Evolutionary conservation across 345 rosid species (phyloP), one percentile per base, ranked within the genome.

Genomic region (Camelina hispida): DNA sequence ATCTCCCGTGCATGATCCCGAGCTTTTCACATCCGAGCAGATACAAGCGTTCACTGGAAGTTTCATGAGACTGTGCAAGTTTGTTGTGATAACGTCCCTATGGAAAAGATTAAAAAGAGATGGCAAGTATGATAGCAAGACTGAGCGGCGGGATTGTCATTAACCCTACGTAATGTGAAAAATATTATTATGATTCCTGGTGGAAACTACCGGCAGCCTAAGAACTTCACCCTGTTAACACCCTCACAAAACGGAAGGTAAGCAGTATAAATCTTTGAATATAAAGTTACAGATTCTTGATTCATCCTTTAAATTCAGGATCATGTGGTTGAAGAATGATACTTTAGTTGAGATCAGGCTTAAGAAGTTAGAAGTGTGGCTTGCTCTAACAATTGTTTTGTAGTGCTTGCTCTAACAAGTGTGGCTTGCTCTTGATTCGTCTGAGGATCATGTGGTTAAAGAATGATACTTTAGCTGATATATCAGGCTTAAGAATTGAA

Each of bases 41-140:
- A 82, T 82, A 28, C 97, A 92, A 71, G 95, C 96, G 25, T 87
- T 62, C 48, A 94, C 54, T 94, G 97, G 98, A 94, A 94, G 84
- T 94, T 94, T 85, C 98, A 94, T 63, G 97, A 94, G 87, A 94
- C 98, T 0, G 96, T 94, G 42, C 98, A 94, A 83, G 97, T 91
- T 66, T 90, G 95, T 53, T 94, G 98, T 64, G 98, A 91, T 81
- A 90, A 91, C 81, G 88, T 91, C 68, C 93, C 97, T 15, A 88
- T 86, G 80, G 98, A 94, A 71, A 91, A 86, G 80, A 94, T 94
- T 18, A 94, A 91, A n/a, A 69, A 84, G 96, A 91, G 79, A 91
- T 94, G 97, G 96, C 97, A 0, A 86, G 87, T 40, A 91, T 94
- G 96, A 64, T 94, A 48, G 89, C 96, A 0, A 90, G 97, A 72